Evolutionary conservation across 768 basidiomycete species (phyloP), one percentile per base, ranked within the genome.

Genomic region (Crassisporium funariophilum): DNA sequence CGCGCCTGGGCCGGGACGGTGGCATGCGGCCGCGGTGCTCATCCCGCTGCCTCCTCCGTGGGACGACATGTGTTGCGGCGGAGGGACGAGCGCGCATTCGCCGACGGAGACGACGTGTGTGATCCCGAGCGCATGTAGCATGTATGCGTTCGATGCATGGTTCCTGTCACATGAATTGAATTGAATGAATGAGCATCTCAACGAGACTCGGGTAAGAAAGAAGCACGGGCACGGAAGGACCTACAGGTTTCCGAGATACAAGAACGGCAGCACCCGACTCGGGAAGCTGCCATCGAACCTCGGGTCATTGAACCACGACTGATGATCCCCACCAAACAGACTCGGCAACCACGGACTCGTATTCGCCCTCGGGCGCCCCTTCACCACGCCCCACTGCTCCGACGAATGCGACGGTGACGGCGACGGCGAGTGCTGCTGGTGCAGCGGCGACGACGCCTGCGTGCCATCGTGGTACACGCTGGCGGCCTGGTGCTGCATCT

Each of bases 31-130:
- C 16, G 50, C 46, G 31, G 52, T 20, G n/a, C 5, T 31, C 29
- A 31, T 31, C 10, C 29, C 29, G n/a, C 29, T n/a, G 13, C 27
- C 27, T 38, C 49, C 44, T 6, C 37, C 52, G 21, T 37, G 43
- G 11, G 53, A 53, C 12, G 59, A 50, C 47, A 64, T 60, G 47
- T 74, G 69, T 55, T 80, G 73, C 3, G 82, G 74, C 13, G 92
- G 91, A 4, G 93, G 91, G 3, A 88, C 75, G 17, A 97, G 81
- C 9, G 95, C 91, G 50, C 91, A 93, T 73, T 98, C 95, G 39
- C 95, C 95, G 2, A 98, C 93, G 7, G 91, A 94, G 21, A 98
- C 94, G 52, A 98, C 94, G 62, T 98, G 95, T 2, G 94, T 95
- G 58, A 98, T 95, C 19, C 93, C 93, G 12, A 98, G 79, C 3